Base-by-base conservation (phyloP, 2,329 filamentous ascomycete genomes). In the Periconia macrospinosa region DNA sequence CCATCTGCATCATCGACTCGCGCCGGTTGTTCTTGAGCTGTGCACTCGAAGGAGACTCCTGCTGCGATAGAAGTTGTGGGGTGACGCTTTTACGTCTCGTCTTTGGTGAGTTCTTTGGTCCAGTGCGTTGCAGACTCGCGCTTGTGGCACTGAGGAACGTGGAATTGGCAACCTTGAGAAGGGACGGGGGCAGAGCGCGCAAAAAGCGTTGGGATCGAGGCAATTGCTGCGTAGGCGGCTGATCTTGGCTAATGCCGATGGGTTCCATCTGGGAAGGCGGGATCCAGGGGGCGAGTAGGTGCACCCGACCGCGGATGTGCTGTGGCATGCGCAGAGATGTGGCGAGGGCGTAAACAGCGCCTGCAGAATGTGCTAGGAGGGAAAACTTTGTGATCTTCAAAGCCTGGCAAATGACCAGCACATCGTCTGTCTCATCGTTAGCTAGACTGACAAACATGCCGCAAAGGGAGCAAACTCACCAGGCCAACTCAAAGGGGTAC, bases 351-450 rank as follows among this genome's bases (percentile, higher is more conserved):
- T 99, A 99, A 49, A 99, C 96, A n/a, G 94, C 93, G 15, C 94
- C 94, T 1, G 94, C 94, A 0, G 93, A 97, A 73, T 99, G 94
- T 1, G 94, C 94, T 1, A 99, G 82, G 18, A 99, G 90, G 7
- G 93, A 97, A 70, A 99, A 99, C 62, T 96, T 96, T 11, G 88
- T 94, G 59, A 99, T 95, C 63, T 91, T 92, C 43, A 99, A 81
- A 14, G 89, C 81, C 68, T 96, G 91, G 72, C 94, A 99, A 54
- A 99, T 96, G 49, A 92, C 88, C 55, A 95, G 90, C 14, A 99
- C 91, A 74, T 99, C 94, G 63, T 88, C 86, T 78, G 56, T 10
- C 3, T 41, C 58, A 48, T 57, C 20, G 60, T 72, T 57, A 73
- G 62, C 41, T 30, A 67, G 85, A 33, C 30, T 13, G 82, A 84